Base-by-base conservation (phyloP, 2,329 filamentous ascomycete species). In the Aspergillus felis region DNA sequence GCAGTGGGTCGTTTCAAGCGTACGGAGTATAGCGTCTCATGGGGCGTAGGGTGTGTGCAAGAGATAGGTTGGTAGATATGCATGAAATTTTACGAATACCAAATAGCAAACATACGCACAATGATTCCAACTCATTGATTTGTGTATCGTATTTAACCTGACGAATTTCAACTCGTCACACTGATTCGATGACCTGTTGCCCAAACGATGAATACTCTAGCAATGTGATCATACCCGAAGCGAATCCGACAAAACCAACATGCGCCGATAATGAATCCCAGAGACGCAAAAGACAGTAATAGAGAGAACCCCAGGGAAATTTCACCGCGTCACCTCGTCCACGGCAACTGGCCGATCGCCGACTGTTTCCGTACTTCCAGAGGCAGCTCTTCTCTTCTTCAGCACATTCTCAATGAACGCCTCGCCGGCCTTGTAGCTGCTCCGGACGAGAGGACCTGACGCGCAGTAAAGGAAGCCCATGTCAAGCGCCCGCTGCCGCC, bases 351-450 rank as follows among this genome's bases (percentile, higher is more conserved):
- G 64, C 57, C 69, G 63, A 10, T 69, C 66, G 25, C 61, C 59
- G 20, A 66, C 66, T 25, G 65, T 63, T 35, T 70, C 70, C 3
- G 67, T 62, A 29, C 64, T 61, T 22, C 64, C 67, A 51, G 68
- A 65, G 22, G 64, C 67, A 22, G 65, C 61, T 27, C 71, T 70
- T 58, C 91, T 82, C 84, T 96, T 96, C 77, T 91, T 90, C 59
- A 99, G 79, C 22, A 99, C 93, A 68, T 99, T 99, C 82, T 99
- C 94, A 66, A 99, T 99, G 72, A 99, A 99, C 1, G 92, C 91
- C 79, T 99, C 94, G 41, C 94, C 94, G 2, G 94, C 94, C 81
- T 99, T 99, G 80, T 99, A 99, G 50, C 90, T 95, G 65, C 92
- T 96, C 59, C 94, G 85, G 25, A 99, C 93, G 50, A 99, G 80